Evolutionary conservation across 2,329 filamentous ascomycete genomes (phyloP).

Genomic region (Epichloe gansuensis): DNA sequence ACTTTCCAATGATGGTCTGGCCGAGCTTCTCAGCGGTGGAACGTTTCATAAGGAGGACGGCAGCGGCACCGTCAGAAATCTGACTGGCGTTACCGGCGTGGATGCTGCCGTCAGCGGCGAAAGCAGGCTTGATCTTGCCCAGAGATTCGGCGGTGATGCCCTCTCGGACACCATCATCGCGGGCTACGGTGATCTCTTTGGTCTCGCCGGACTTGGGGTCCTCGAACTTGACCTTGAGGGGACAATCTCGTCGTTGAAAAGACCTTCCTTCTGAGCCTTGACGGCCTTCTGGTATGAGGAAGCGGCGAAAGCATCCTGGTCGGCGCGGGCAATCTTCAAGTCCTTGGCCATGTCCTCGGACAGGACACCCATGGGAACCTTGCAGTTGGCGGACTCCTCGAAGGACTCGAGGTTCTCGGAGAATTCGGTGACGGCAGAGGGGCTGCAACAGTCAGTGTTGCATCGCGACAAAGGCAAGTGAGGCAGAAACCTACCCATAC

Average conservation of each 20-base stretch:
- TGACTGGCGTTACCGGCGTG: constrained; percentile 95
- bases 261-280: constrained; percentile 73
- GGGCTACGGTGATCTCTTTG: constrained; percentile 68
- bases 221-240: constrained; percentile 74
- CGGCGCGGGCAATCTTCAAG: constrained; percentile 54
- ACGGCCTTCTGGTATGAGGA: constrained; percentile 81
- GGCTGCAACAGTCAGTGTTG: constrained; percentile 32
- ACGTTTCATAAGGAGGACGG: constrained; percentile 91
- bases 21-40: constrained; percentile 79
- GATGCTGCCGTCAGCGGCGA: constrained; percentile 83
- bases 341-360: constrained; percentile 94
- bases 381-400: constrained; percentile 83
- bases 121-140: constrained; percentile 82
- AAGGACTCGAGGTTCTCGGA: constrained; percentile 75
- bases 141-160: constrained; percentile 81
- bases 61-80: constrained; percentile 90
- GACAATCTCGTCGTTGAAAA: constrained; percentile 84
- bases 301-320: constrained; percentile 92
- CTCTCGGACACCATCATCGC: constrained; percentile 77
- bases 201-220: constrained; percentile 84
- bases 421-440: constrained; percentile 82
- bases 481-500: constrained; percentile 56
- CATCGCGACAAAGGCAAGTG: background rate
- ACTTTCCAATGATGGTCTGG: constrained; percentile 86
- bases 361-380: constrained; percentile 89